Base-by-base conservation (phyloP, 306 rosid species). In the Cicer pinnatifidum region DNA sequence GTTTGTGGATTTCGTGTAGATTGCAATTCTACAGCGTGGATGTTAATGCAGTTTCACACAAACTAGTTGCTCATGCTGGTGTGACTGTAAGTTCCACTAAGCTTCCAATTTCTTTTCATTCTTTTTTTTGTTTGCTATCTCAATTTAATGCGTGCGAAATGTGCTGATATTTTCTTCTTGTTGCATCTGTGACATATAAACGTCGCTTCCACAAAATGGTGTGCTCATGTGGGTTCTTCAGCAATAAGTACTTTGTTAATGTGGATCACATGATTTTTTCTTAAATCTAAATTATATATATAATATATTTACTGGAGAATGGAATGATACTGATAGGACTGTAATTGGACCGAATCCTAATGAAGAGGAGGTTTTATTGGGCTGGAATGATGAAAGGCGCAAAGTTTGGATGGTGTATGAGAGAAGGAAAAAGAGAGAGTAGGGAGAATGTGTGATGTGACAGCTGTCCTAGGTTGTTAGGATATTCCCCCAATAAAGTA, bases 1-100 rank as follows among this genome's bases (percentile, higher is more conserved):
- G 11, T 67, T 74, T 50, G 33, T 23, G 77, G 71, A 53, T 79
- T 67, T 85, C 16, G 0, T 88, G 89, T 50, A 93, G 98, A 46
- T 78, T 89, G 88, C 81, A 5, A 74, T 93, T 93, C 91, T 88
- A 88, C 73, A 56, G 84, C 43, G 82, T 93, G 58, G 92, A 93
- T 72, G 98, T 93, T 67, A 91, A 89, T 81, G 15, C 75, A 53
- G 94, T 91, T 78, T 74, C 91, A 40, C 92, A 88, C 85, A 91
- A 82, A 86, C 94, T 93, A 57, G 91, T 93, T 62, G 78, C 89
- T 64, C 91, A 76, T 13, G 98, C 92, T 44, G 94, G 93, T 47
- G 93, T 93, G 38, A 87, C 96, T 67, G 98, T 93, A 85, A 91
- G 98, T 89, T 67, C 43, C 72, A 82, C 50, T 9, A 62, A 44